Base-by-base conservation (phyloP, 306 rosid genomes). In the Dryas octopetala region DNA sequence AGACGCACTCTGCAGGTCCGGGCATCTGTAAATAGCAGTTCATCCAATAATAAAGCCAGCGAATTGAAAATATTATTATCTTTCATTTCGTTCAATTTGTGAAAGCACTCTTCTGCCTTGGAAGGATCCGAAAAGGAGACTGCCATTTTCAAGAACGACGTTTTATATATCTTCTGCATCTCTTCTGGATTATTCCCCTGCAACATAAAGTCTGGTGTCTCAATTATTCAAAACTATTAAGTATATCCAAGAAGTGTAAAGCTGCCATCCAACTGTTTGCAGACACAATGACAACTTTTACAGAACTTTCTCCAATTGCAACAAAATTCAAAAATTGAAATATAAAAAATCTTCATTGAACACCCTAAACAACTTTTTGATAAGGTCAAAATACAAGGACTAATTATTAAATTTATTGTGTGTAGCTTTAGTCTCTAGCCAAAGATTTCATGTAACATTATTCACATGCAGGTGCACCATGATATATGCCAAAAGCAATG, bases 111-210 rank as follows among this genome's bases (percentile, higher is more conserved):
- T 84, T 87, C 86, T 57, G 97, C 92, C 86, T 86, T 88, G 50
- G 79, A 80, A 81, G 91, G 89, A 83, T 92, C 97, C 5, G 91
- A 83, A 80, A 95, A 95, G 68, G 77, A 86, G 66, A 84, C 73
- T n/a, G 91, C 88, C 86, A 95, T 87, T 84, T 84, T 88, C 62
- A 44, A 75, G 71, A 91, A 81, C 68, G 78, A 78, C 80, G 54
- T 74, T 78, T 75, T 88, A 64, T 73, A 87, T 82, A 60, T 80
- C 72, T 78, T 81, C 79, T 82, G 87, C 70, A 17, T 83, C 74
- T 95, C 99, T 82, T 90, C 96, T 38, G 88, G 77, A 80, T 76
- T 71, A 74, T 77, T 77, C 83, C 85, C 99, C 99, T 92, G 88
- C 83, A 83, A 77, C 55, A 73, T 26, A 57, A 70, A 64, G 52